Base-by-base conservation (phyloP, 495 filamentous ascomycete genomes). In the Penicillium pancosmium region DNA sequence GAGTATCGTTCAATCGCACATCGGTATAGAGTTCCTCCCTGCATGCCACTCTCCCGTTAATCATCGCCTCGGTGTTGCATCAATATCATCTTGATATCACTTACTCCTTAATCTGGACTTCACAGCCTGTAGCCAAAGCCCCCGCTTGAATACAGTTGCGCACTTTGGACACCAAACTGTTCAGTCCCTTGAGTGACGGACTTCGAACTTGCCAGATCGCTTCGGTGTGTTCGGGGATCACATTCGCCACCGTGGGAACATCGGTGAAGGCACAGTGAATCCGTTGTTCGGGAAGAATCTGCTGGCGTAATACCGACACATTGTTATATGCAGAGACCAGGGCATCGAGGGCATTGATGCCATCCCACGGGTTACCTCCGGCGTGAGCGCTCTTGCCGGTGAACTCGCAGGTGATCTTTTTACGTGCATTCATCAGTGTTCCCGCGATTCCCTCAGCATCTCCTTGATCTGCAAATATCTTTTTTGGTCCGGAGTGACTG, bases 321-420 rank as follows among this genome's bases (percentile, higher is more conserved):
- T 80, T 80, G 60, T 86, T 88, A 67, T 89, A 90, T 4, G 83
- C 80, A 0, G 77, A 73, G 11, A 88, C 76, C 18, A 88, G 62
- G 1, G 84, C 86, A 61, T 88, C 86, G 7, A 88, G 78, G 0
- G 86, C 85, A 56, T 89, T 89, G 52, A 87, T 75, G 0, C 84
- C 84, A 7, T 82, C 72, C 86, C 86, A 88, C 0, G 86, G 87
- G 34, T 78, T 81, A n/a, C 81, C 82, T 1, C 85, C 86, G 0
- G 86, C 85, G 58, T 89, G 82, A 31, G 75, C 73, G 53, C 67
- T 73, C 41, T 63, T 69, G 9, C 74, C 76, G 0, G 61, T 66
- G 44, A 71, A 78, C 43, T 71, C 65, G 57, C 71, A 71, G 15
- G 66, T 64, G 15, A 76, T 66, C 19, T 77, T 67, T 13, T 77